Conservation (phyloP, 2,329 filamentous ascomycete genomes). For the Penicillium sp. region DNA sequence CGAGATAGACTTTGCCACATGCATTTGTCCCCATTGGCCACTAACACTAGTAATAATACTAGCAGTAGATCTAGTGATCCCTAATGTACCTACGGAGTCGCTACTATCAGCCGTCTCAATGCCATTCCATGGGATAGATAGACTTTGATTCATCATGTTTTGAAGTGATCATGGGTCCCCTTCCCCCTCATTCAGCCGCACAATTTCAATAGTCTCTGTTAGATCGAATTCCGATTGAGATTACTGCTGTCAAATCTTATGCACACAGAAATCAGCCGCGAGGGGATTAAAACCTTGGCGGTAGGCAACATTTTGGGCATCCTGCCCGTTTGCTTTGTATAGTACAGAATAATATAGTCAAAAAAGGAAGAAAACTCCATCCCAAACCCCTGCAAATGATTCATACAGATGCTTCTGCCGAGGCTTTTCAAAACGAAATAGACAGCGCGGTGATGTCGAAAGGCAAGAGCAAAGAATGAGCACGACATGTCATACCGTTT, state of each 20-base stretch:
- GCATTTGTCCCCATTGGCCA: not conserved
- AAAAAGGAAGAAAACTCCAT: constrained; percentile 26
- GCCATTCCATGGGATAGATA: not conserved
- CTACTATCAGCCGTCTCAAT: not conserved
- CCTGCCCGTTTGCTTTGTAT: constrained; percentile 18
- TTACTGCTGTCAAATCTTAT: not conserved
- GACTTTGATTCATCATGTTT: not conserved
- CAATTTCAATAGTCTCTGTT: not conserved
- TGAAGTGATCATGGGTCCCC: not conserved
- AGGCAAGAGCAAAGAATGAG: constrained; percentile 22
- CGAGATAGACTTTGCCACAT: not conserved
- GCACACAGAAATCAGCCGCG: constrained; percentile 6
- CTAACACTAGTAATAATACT: not conserved
- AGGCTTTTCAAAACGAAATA: constrained; percentile 9
- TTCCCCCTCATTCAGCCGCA: constrained; percentile 1
- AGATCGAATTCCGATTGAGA: not conserved
- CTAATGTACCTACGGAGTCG: not conserved
- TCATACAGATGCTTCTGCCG: constrained; percentile 23
- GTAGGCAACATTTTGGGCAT: constrained; percentile 5
- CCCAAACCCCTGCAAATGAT: constrained; percentile 28
- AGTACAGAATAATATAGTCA: constrained; percentile 24
- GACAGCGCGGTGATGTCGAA: constrained; percentile 8
- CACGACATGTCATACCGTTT: constrained; percentile 20
- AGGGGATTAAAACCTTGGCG: constrained; percentile 1
- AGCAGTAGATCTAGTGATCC: not conserved